Evolutionary conservation across 2,329 filamentous ascomycete species (phyloP).

Genomic region (Penicillium oxalicum): DNA sequence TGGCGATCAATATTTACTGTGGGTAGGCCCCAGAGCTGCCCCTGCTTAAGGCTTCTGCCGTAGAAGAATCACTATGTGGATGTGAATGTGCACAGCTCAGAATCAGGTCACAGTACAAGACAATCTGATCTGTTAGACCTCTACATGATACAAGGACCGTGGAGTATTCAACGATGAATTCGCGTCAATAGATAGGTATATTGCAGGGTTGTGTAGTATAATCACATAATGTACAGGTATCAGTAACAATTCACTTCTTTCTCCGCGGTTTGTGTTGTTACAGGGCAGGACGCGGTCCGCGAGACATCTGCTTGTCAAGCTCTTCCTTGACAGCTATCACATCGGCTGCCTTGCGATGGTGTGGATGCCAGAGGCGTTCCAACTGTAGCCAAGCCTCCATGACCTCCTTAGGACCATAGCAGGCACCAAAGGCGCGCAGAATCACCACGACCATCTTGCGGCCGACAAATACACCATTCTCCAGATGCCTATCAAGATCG

Average conservation of each 20-base stretch:
- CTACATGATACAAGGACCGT: no score
- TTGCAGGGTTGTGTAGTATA: slow-evolving; percentile 14
- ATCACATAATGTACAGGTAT: slow-evolving; percentile 25
- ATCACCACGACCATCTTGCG: slow-evolving; percentile 36
- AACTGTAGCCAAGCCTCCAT: slow-evolving; percentile 36
- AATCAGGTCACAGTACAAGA: no score
- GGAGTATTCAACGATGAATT: neutral
- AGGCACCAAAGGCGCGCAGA: slow-evolving; percentile 36
- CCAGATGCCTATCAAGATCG: slow-evolving; percentile 27
- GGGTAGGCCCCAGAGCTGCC: no score
- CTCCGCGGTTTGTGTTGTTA: slow-evolving; percentile 7
- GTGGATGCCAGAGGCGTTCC: slow-evolving; percentile 37
- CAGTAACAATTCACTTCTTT: slow-evolving; percentile 1
- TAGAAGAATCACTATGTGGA: no score
- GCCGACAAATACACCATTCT: slow-evolving; percentile 39
- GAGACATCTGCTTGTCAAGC: slow-evolving; percentile 32
- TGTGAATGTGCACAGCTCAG: no score
- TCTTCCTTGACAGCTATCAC: slow-evolving; percentile 34
- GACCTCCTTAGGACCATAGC: slow-evolving; percentile 32
- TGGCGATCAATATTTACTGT: no score
- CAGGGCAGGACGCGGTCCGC: slow-evolving; percentile 8
- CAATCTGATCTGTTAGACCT: no score
- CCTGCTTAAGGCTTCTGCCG: no score
- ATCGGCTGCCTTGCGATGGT: slow-evolving; percentile 32
- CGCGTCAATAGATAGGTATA: slow-evolving; percentile 17